Evolutionary conservation across 2,329 filamentous ascomycete species (phyloP).

Genomic region (Pestalotiopsis sp.): DNA sequence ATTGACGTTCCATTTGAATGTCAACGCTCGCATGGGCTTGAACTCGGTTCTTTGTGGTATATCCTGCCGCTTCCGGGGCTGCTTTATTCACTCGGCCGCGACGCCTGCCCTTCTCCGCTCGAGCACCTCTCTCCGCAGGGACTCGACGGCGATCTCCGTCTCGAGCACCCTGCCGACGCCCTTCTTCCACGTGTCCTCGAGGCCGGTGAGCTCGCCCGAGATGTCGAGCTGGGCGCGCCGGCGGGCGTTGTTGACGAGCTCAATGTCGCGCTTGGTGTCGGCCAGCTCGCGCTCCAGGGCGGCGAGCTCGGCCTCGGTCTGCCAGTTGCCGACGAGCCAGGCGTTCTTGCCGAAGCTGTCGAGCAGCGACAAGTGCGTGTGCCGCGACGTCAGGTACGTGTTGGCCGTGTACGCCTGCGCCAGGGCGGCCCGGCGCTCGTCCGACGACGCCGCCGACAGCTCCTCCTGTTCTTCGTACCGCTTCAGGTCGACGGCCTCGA

Average conservation of each 20-base stretch:
- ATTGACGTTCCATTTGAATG: background rate
- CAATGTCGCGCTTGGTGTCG: conserved; percentile 65
- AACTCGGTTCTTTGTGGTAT: background rate
- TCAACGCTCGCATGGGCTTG: background rate
- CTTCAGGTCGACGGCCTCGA: conserved; percentile 68
- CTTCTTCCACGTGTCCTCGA: conserved; percentile 78
- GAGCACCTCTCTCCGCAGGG: conserved; percentile 65
- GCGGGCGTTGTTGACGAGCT: conserved; percentile 70
- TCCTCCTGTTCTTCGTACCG: conserved; percentile 80
- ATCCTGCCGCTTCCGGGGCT: background rate
- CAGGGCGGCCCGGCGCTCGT: conserved; percentile 62
- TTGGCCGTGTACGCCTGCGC: conserved; percentile 50
- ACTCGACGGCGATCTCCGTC: conserved; percentile 81
- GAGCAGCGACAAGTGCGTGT: conserved; percentile 66
- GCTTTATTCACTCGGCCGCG: background rate
- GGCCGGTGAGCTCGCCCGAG: conserved; percentile 67
- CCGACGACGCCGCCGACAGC: conserved; percentile 37
- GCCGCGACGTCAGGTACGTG: conserved; percentile 52
- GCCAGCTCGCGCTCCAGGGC: conserved; percentile 74
- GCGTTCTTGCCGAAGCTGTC: conserved; percentile 84
- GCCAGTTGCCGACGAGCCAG: conserved; percentile 84
- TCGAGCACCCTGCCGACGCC: conserved; percentile 81
- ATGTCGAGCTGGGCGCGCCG: conserved; percentile 70
- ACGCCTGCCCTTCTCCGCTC: conserved; percentile 53
- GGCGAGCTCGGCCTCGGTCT: conserved; percentile 71